Evolutionary conservation across 257 asterid species (phyloP).

Genomic region (Verbascum thapsus): DNA sequence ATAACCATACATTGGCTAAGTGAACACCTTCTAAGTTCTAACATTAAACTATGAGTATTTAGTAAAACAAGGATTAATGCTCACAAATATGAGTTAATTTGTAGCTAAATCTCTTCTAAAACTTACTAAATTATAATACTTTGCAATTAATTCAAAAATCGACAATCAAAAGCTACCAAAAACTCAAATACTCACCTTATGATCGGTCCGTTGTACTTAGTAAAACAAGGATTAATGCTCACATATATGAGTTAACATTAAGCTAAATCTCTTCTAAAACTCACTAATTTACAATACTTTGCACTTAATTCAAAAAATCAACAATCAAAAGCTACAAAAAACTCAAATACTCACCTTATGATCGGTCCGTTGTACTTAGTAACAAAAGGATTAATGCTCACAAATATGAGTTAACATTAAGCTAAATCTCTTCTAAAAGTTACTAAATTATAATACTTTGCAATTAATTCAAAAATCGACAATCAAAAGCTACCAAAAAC

Average conservation of each 20-base stretch:
- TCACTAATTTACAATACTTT: no score
- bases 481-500: no score
- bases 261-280: background rate
- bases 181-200: no score
- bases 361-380: constrained; percentile 49
- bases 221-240: no score
- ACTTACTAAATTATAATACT: no score
- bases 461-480: no score
- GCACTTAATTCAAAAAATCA: no score
- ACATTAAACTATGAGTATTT: background rate
- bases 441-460: no score
- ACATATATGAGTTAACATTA: no score
- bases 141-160: no score
- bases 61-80: background rate
- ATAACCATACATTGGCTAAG: no score
- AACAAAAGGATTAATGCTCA: background rate
- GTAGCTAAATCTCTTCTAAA: background rate
- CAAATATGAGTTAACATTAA: background rate
- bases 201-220: no score
- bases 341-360: constrained; percentile 54
- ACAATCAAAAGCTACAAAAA: constrained; percentile 1
- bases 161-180: constrained; percentile 3
- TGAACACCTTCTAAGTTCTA: background rate
- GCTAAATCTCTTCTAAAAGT: background rate
- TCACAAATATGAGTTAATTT: background rate